Percentiles rank a stretch among this genome's conserved stretches.
These are phyloP conservation scores for Stephanodiscus triporus DNA, from an alignment of 108 stramenopile species.

Conservation along the genomic window DNA sequence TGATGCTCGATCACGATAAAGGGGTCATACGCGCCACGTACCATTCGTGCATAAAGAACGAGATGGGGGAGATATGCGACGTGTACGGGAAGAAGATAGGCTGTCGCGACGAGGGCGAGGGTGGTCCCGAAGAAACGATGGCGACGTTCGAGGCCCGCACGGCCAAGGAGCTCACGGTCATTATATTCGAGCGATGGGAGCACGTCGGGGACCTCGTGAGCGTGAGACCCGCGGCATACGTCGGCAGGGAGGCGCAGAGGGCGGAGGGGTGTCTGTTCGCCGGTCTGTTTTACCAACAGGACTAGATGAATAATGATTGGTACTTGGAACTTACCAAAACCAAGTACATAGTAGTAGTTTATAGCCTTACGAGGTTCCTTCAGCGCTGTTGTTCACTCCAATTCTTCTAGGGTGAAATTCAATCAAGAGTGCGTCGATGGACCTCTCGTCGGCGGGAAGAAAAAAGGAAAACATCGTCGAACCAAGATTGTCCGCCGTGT, in stretches of 20 bases:
- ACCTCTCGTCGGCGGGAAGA: no score
- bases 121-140: slow-evolving; percentile 55
- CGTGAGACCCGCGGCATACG: slow-evolving; percentile 58
- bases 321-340: no score
- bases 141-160: slow-evolving; percentile 51
- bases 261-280: slow-evolving; percentile 53
- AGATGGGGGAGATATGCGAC: slow-evolving; percentile 65
- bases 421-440: no score
- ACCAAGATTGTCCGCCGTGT: no score
- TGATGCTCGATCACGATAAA: slow-evolving; percentile 38
- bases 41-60: slow-evolving; percentile 60
- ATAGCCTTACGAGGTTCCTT: no score
- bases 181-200: slow-evolving; percentile 59
- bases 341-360: no score
- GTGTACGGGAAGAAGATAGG: slow-evolving; percentile 52
- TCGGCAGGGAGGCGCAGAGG: slow-evolving; percentile 62
- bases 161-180: slow-evolving; percentile 58
- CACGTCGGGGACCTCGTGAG: slow-evolving; percentile 35
- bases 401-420: no score
- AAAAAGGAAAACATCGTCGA: no score
- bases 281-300: slow-evolving; percentile 52
- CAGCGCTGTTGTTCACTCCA: no score
- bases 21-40: slow-evolving; percentile 42
- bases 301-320: no score
- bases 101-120: slow-evolving; percentile 38